A percentile compares a stretch with the other conserved stretches of the same genome.
Evolutionary conservation across 805 yeast species (phyloP).

Genomic region (Wickerhamiella nectarea): DNA sequence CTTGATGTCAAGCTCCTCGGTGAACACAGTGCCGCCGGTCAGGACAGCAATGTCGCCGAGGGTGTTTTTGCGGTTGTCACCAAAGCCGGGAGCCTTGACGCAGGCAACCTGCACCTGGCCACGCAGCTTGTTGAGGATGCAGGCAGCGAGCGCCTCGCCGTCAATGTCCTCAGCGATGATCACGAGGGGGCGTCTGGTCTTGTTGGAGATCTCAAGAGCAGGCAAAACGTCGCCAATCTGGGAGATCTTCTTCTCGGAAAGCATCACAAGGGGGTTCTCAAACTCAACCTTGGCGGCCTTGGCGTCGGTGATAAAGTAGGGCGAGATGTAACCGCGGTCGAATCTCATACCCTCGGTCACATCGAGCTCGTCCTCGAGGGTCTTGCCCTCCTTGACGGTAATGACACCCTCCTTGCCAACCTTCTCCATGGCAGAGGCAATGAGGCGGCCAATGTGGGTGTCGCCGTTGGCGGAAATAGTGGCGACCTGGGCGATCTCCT

Average conservation of each 20-base stretch:
- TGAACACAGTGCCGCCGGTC: slow-evolving; percentile 77
- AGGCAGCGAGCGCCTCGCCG: slow-evolving; percentile 97
- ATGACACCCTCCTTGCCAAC: slow-evolving; percentile 99
- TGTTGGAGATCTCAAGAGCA: slow-evolving; percentile 83
- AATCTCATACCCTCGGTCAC: slow-evolving; percentile 98
- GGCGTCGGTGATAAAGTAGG: slow-evolving; percentile 89
- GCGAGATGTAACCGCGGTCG: slow-evolving; percentile 93
- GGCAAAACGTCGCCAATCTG: slow-evolving; percentile 86
- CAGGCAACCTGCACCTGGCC: slow-evolving; percentile 97
- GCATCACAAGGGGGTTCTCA: slow-evolving; percentile 77
- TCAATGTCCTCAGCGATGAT: slow-evolving; percentile 92
- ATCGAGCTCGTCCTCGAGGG: slow-evolving; percentile 89
- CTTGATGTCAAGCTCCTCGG: slow-evolving; percentile 89
- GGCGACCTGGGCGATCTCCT: slow-evolving; percentile 95
- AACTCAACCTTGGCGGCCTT: slow-evolving; percentile 87
- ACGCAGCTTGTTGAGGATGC: slow-evolving; percentile 91
- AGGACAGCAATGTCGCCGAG: slow-evolving; percentile 90
- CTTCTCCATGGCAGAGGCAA: slow-evolving; percentile 95
- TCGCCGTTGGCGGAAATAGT: slow-evolving; percentile 97
- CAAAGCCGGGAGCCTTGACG: slow-evolving; percentile 98
- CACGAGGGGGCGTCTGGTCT: slow-evolving; percentile 81
- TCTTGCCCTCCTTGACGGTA: slow-evolving; percentile 94
- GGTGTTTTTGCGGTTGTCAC: slow-evolving; percentile 95
- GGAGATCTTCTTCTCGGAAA: slow-evolving; percentile 86
- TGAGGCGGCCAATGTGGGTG: slow-evolving; percentile 72